Conservation (phyloP, 176 grass and related monocot species). For the Areca catechu region DNA sequence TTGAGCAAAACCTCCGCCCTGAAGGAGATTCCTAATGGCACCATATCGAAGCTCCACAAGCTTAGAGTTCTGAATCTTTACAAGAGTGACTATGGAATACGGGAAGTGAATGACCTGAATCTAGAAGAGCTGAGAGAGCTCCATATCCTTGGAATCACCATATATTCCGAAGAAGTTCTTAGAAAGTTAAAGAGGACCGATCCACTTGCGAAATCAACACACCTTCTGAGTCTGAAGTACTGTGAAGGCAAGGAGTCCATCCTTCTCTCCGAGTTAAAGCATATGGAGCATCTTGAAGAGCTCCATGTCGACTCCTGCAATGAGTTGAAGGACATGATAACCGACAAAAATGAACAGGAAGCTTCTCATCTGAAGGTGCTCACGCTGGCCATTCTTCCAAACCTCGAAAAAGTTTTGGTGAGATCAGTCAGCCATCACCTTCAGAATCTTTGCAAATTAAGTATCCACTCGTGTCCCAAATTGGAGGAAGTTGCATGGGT, state of each 20-base stretch:
- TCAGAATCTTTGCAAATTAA: constrained; percentile 36
- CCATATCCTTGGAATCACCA: constrained; percentile 50
- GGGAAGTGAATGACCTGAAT: constrained; percentile 45
- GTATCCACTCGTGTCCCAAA: constrained; percentile 44
- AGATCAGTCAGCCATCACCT: constrained; percentile 39
- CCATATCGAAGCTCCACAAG: constrained; percentile 52
- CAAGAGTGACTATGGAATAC: constrained; percentile 55
- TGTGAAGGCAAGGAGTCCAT: constrained; percentile 46
- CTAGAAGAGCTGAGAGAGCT: constrained; percentile 35
- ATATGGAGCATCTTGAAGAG: constrained; percentile 57
- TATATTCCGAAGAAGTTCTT: constrained; percentile 56
- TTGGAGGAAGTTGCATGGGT: constrained; percentile 49
- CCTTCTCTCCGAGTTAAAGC: constrained; percentile 52
- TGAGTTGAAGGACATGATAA: constrained; percentile 31
- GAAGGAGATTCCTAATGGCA: constrained; percentile 38
- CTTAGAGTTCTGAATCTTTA: constrained; percentile 62
- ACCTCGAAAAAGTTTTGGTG: constrained; percentile 35
- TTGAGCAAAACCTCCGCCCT: constrained; percentile 50
- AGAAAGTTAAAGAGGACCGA: constrained; percentile 44
- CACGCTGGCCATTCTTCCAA: constrained; percentile 49
- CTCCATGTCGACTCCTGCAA: constrained; percentile 58
- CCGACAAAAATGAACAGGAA: constrained; percentile 15
- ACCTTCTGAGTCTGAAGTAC: constrained; percentile 45
- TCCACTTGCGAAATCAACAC: constrained; percentile 61
- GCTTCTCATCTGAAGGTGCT: constrained; percentile 37